Base-by-base conservation (phyloP, 108 stramenopile species). In the Stephanodiscus minutulus region DNA sequence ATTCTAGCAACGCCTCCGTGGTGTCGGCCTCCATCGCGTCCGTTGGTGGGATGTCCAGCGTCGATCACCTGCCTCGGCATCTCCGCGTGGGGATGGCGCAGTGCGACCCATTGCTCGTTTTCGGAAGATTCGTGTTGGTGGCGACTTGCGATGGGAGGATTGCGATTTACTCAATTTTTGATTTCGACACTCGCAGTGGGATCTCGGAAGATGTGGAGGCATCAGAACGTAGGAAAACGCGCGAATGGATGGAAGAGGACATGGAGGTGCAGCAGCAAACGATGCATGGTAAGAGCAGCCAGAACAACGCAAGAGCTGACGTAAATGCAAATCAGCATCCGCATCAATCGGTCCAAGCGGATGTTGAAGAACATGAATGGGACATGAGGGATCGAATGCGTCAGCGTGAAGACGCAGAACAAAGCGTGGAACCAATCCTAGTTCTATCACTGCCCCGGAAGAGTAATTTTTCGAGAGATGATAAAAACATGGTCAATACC, bases 221-320 rank as follows among this genome's bases (percentile, higher is more conserved):
- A 44, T 73, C 71, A 9, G 78, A 79, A 37, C 21, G 66, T 29
- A 72, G 78, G 35, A 46, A 64, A 18, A 43, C 59, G 5, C n/a
- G 1, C 11, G 78, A 79, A 63, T 79, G 78, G 78, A 61, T 58
- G 36, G 78, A 79, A 49, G 78, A 79, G 49, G 78, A 79, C 63
- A 58, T 41, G 68, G 37, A 41, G 36, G 2, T 7, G 28, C n/a
- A 55, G 28, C n/a, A 55, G 13, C 39, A 35, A 27, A 50, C 31
- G 8, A 20, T 5, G 4, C 24, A 65, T 21, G 66, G 64, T 49
- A 56, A 68, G 13, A 47, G 44, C 28, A 36, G 20, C 18, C 50
- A 52, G 22, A 52, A 52, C 50, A 52, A 20, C 18, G 7, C 50
- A 52, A 52, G 20, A 6, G 22, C 50, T 52, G 50, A 52, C 20